Evolutionary conservation across 768 basidiomycete species (phyloP), one percentile per base, ranked within the genome.

Genomic region (Boletus sp.): DNA sequence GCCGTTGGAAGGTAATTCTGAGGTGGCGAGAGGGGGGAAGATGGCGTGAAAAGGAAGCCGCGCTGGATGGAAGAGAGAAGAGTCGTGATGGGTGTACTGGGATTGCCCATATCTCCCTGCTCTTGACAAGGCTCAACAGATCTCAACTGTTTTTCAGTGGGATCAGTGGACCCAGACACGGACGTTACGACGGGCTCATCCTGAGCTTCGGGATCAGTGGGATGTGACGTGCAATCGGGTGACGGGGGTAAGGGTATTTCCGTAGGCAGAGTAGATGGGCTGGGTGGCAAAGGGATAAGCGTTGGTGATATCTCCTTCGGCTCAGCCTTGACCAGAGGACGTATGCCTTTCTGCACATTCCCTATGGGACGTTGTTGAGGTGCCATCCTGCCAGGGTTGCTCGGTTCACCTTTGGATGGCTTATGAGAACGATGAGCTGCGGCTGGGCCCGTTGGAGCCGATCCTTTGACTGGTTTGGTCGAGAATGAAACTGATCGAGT

Each of bases 31-130:
- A 87, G 74, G 2, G 85, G 84, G 1, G 81, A 78, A n/a, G 75
- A 76, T 15, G 85, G 86, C 4, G 85, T 83, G 61, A 83, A 79
- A n/a, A 85, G 68, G 68, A 89, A 89, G 33, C 86, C 87, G 15
- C 78, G 80, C 60, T 89, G 80, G 54, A 89, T 89, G 3, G 85
- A 72, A 15, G 77, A 74, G 45, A 85, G 71, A 32, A 89, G 77
- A 9, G 81, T 75, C 7, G 87, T 87, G 47, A 89, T 89, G 2
- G 87, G 87, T 32, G 87, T 89, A 58, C 77, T 82, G 4, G 71
- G 71, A 30, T 57, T 35, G 12, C 35, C 52, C 0, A 41, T 44
- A n/a, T 52, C 47, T 18, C 49, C 44, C 7, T 52, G 52, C 15
- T 46, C 54, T 12, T 55, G 54, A 44, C 45, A 52, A 44, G 37